Evolutionary conservation across 768 basidiomycete species (phyloP).

Genomic region (Dendrothele bispora): DNA sequence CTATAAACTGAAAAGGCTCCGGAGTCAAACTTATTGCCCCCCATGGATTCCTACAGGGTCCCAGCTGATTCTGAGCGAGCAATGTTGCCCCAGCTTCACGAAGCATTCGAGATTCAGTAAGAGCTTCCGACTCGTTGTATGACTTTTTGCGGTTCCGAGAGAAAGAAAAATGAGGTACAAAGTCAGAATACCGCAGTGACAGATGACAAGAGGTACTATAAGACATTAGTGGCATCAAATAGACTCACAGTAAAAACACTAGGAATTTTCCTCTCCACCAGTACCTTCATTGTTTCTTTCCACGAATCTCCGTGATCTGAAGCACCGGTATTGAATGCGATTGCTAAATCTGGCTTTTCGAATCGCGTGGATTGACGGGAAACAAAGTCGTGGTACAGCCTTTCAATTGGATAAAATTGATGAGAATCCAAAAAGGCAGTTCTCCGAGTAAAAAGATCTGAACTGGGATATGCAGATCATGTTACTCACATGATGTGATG

Average conservation of each 20-base stretch:
- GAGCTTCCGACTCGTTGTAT: constrained; percentile 16
- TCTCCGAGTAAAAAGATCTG: background rate
- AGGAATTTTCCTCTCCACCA: constrained; percentile 25
- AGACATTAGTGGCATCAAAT: background rate
- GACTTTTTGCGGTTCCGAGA: no score
- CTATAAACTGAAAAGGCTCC: constrained; percentile 26
- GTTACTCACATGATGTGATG: constrained; percentile 22
- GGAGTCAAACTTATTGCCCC: constrained; percentile 10
- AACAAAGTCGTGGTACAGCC: constrained; percentile 30
- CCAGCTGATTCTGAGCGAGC: constrained; percentile 9
- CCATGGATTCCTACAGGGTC: constrained; percentile 18
- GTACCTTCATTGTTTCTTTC: constrained; percentile 23
- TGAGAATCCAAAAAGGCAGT: no score
- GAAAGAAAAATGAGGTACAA: no score
- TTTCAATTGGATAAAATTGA: constrained; percentile 9
- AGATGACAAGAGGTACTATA: background rate
- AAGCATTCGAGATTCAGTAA: constrained; percentile 11
- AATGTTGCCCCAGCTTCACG: constrained; percentile 13
- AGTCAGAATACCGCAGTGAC: no score
- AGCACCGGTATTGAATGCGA: constrained; percentile 35
- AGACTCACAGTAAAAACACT: constrained; percentile 31
- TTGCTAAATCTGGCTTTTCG: constrained; percentile 30
- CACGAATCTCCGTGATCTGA: constrained; percentile 22
- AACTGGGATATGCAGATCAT: no score
- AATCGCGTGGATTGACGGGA: constrained; percentile 14